These are phyloP conservation scores for Taxillus chinensis DNA, from an alignment of 164 flowering plant genomes.

Conservation along the genomic window DNA sequence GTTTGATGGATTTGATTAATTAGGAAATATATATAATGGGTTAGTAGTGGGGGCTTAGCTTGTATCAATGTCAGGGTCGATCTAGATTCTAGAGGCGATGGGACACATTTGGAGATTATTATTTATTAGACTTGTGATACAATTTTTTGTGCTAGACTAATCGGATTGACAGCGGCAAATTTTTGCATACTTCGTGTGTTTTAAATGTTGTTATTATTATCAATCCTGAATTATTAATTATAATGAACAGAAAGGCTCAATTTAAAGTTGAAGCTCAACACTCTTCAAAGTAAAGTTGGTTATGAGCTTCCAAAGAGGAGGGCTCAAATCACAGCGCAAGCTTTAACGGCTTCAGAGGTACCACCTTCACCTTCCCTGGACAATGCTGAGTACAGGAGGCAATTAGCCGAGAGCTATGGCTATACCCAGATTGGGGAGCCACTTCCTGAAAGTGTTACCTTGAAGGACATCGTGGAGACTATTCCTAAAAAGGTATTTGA, in stretches of 20 bases:
- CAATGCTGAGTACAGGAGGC: neutral
- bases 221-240: too few relatives aligned
- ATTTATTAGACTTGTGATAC: too few relatives aligned
- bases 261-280: neutral
- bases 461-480: neutral
- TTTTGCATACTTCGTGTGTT: too few relatives aligned
- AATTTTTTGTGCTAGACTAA: too few relatives aligned
- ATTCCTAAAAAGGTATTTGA: neutral
- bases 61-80: too few relatives aligned
- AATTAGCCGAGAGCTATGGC: neutral
- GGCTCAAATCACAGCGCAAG: neutral
- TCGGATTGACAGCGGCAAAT: too few relatives aligned
- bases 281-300: neutral
- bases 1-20: too few relatives aligned
- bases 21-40: too few relatives aligned
- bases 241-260: neutral
- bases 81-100: too few relatives aligned
- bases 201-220: too few relatives aligned
- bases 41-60: too few relatives aligned
- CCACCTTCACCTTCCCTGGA: neutral
- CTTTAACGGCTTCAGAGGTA: neutral
- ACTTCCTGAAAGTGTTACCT: neutral
- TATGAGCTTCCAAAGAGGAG: neutral
- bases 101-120: too few relatives aligned
- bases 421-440: slow-evolving; percentile 1